Evolutionary conservation across 2,329 filamentous ascomycete genomes (phyloP).

Genomic region (Pseudocercospora pini-densiflorae): DNA sequence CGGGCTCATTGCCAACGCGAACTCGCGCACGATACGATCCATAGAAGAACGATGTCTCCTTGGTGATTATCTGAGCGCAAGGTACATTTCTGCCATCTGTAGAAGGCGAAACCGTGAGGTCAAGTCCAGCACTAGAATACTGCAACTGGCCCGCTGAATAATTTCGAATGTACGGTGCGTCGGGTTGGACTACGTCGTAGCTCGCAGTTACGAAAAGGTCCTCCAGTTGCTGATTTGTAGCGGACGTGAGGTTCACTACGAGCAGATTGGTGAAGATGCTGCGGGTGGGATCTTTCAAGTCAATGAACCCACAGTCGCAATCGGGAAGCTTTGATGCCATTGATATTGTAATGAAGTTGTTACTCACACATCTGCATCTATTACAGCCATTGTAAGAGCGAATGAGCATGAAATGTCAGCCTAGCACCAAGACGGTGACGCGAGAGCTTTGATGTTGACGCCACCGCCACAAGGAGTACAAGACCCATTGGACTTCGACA

Average conservation of each 20-base stretch:
- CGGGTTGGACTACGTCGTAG: constrained; percentile 1
- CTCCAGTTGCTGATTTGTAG: background rate
- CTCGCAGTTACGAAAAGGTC: constrained; percentile 5
- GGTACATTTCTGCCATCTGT: background rate
- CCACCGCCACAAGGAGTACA: too few species aligned
- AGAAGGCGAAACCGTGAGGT: constrained; percentile 5
- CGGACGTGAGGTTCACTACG: constrained; percentile 5
- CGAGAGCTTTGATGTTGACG: too few species aligned
- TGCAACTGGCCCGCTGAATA: background rate
- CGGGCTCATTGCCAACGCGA: background rate
- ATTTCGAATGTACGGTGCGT: background rate
- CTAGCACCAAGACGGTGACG: too few species aligned
- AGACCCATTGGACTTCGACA: too few species aligned
- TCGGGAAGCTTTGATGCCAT: constrained; percentile 7
- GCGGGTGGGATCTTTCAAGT: background rate
- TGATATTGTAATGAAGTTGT: background rate
- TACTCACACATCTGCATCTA: background rate
- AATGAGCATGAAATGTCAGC: too few species aligned
- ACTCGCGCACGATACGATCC: constrained; percentile 8
- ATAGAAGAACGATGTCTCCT: background rate
- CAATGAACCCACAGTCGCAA: constrained; percentile 17
- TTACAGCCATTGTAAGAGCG: background rate
- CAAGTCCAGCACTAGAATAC: background rate
- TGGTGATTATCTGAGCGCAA: background rate
- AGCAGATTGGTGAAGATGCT: constrained; percentile 10